A percentile compares a stretch with the other conserved stretches of the same genome.
Conservation (phyloP, 1,284 basidiomycete species). For the Microbotryum intermedium region DNA sequence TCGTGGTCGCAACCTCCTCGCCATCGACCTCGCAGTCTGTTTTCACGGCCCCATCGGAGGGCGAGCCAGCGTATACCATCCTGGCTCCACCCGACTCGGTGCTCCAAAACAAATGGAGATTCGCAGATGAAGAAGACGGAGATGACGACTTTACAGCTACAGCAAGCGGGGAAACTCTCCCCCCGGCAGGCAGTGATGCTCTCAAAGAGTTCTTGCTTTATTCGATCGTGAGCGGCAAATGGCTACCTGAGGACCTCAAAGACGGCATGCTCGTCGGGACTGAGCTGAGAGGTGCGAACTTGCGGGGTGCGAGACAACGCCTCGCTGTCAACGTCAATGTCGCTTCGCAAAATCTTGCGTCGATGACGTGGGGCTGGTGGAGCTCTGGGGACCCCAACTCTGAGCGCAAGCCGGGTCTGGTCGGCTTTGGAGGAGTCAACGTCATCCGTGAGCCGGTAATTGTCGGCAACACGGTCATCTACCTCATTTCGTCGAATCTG, state of each 20-base stretch:
- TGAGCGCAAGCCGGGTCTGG: constrained; percentile 40
- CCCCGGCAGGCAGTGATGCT: constrained; percentile 56
- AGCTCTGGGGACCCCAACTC: constrained; percentile 37
- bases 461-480: constrained; percentile 71
- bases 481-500: constrained; percentile 77
- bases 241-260: constrained; percentile 58
- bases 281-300: constrained; percentile 57
- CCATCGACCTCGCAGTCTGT: constrained; percentile 15
- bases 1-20: constrained; percentile 48
- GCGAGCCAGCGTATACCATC: constrained; percentile 36
- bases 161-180: constrained; percentile 43
- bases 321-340: constrained; percentile 56
- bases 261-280: constrained; percentile 71
- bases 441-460: constrained; percentile 68
- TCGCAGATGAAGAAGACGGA: constrained; percentile 29
- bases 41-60: not conserved
- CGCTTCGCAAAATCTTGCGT: constrained; percentile 30
- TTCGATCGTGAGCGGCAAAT: constrained; percentile 75
- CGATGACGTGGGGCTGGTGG: constrained; percentile 36
- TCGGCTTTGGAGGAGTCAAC: constrained; percentile 76
- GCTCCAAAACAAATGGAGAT: constrained; percentile 38
- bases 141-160: constrained; percentile 39
- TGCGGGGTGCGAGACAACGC: constrained; percentile 63
- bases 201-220: constrained; percentile 60
- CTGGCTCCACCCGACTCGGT: constrained; percentile 86